phyloP scores from a whole-genome alignment of 176 grass and related monocot genomes.

The Lolium rigidum region DNA sequence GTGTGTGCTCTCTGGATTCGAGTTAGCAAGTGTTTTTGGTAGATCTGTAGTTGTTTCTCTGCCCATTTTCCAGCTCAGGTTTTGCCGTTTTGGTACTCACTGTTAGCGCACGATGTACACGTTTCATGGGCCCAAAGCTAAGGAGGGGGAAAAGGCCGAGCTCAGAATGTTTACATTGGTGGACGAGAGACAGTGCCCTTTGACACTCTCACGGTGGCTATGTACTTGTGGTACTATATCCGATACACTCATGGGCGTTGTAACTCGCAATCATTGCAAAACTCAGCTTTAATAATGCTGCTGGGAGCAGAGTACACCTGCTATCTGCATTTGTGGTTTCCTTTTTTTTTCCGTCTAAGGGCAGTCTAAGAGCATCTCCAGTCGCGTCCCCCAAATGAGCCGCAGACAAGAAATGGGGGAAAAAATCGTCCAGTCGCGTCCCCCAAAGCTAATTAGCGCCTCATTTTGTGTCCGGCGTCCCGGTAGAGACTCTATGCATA shows the following conservation, averaged over 20 bases:
- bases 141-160: not conserved
- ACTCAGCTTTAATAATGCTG: not conserved
- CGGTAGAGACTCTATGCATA: too few relatives aligned
- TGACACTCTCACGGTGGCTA: not conserved
- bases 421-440: too few relatives aligned
- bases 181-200: not conserved
- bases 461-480: too few relatives aligned
- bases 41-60: constrained; percentile 15
- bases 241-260: not conserved
- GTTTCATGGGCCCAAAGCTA: not conserved
- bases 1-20: constrained; percentile 10
- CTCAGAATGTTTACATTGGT: constrained; percentile 1
- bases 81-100: constrained; percentile 39
- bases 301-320: not conserved
- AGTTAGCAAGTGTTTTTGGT: not conserved
- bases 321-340: not conserved
- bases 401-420: too few relatives aligned
- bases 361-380: too few relatives aligned
- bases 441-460: too few relatives aligned
- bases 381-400: too few relatives aligned
- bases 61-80: constrained; percentile 17
- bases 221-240: not conserved
- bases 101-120: constrained; percentile 32
- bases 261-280: constrained; percentile 1
- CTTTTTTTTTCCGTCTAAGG: too few relatives aligned